Percentiles rank a stretch among this genome's conserved stretches.
Conservation (phyloP, 2,329 filamentous ascomycete species). For the Didymella pomorum region DNA sequence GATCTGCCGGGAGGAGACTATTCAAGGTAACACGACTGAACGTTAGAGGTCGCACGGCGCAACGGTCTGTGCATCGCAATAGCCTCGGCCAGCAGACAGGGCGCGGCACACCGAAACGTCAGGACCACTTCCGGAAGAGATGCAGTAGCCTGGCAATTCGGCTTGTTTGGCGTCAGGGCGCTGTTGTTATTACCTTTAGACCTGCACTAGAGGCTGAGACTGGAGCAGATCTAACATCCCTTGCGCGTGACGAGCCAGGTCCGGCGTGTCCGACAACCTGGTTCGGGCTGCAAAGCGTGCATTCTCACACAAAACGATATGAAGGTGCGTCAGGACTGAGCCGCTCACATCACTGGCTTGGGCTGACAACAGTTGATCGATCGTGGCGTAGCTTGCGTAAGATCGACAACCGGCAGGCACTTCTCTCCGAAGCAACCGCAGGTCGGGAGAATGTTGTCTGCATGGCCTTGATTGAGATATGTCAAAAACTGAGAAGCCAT, state of each 20-base stretch:
- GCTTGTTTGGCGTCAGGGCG: conserved; percentile 17
- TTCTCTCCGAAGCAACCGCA: not conserved
- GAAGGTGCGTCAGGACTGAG: conserved; percentile 26
- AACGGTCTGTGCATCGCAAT: conserved; percentile 17
- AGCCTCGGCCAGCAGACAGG: conserved; percentile 24
- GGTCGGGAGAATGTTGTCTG: not conserved
- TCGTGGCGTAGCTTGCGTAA: not conserved
- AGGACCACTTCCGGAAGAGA: conserved; percentile 26
- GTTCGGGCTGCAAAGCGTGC: conserved; percentile 31
- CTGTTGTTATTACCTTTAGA: conserved; percentile 15
- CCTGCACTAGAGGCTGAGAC: conserved; percentile 18
- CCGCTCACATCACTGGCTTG: conserved; percentile 11
- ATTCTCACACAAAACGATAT: conserved; percentile 25
- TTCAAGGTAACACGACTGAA: conserved; percentile 21
- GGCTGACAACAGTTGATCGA: conserved; percentile 11
- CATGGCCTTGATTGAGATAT: not conserved
- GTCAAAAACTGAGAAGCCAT: not conserved
- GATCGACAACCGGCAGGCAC: not conserved
- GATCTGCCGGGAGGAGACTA: conserved; percentile 14
- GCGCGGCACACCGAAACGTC: conserved; percentile 27
- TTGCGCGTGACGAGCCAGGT: conserved; percentile 31
- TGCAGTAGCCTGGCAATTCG: conserved; percentile 26
- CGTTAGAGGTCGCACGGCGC: conserved; percentile 27
- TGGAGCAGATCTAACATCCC: conserved; percentile 17
- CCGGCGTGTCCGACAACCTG: conserved; percentile 31